phyloP scores from a whole-genome alignment of 2,329 filamentous ascomycete species.

The Dactylellina cionopaga region DNA sequence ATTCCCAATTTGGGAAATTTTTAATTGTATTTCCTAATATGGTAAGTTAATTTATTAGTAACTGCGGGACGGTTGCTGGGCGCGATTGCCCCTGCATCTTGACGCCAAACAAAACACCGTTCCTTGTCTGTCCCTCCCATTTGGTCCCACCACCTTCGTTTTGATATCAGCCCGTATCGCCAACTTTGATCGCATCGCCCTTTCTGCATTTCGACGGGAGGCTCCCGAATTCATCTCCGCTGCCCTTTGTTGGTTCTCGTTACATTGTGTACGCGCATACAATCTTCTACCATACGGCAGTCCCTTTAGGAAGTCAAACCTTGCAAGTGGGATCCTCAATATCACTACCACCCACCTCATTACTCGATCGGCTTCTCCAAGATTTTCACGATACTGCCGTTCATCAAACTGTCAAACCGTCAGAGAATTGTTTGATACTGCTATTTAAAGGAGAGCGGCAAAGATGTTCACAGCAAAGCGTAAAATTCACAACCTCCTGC shows the following conservation, averaged over 20 bases:
- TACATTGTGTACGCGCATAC: no score
- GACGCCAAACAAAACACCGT: constrained; percentile 34
- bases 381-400: constrained; percentile 13
- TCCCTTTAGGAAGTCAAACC: not conserved
- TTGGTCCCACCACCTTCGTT: not conserved
- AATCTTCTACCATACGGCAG: not conserved
- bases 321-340: not conserved
- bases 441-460: constrained; percentile 1
- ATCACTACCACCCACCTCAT: no score
- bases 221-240: no score
- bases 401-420: constrained; percentile 13
- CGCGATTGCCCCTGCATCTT: constrained; percentile 9
- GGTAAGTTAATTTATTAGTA: no score
- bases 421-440: not conserved
- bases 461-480: constrained; percentile 50
- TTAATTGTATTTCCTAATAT: constrained; percentile 20
- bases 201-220: not conserved
- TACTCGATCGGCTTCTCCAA: no score
- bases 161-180: not conserved
- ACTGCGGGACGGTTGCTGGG: constrained; percentile 4
- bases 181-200: constrained; percentile 4
- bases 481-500: constrained; percentile 53
- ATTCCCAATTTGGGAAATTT: constrained; percentile 13
- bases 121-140: constrained; percentile 3
- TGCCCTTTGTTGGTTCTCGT: no score